Evolutionary conservation across 2,329 filamentous ascomycete species (phyloP).

Genomic region (Pyrenophora graminea): DNA sequence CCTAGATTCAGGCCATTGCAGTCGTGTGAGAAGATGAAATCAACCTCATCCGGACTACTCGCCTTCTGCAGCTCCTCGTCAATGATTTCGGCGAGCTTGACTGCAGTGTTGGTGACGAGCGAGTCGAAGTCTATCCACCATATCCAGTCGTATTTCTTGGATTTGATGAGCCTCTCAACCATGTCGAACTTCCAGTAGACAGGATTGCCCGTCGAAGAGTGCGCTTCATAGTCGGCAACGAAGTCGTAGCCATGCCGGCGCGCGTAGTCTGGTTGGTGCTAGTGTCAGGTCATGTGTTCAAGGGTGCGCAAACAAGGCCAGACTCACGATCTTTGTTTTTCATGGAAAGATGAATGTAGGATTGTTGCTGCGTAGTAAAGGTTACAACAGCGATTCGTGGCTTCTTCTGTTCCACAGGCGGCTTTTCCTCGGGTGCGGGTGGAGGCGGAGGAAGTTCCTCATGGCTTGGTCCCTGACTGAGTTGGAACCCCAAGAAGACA

Average conservation of each 20-base stretch:
- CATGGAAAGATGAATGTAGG: slow-evolving; percentile 44
- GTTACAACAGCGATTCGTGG: slow-evolving; percentile 42
- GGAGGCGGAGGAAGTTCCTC: slow-evolving; percentile 17
- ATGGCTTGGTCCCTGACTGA: slow-evolving; percentile 28
- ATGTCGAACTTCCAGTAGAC: slow-evolving; percentile 49
- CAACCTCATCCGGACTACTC: slow-evolving; percentile 39
- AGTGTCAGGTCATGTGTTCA: slow-evolving; percentile 6
- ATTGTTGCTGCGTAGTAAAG: slow-evolving; percentile 44
- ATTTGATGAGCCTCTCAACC: slow-evolving; percentile 42
- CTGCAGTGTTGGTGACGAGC: slow-evolving; percentile 47
- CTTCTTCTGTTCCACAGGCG: slow-evolving; percentile 15
- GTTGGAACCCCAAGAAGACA: slow-evolving; percentile 38
- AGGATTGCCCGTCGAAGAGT: slow-evolving; percentile 30
- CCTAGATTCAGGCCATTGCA: slow-evolving; percentile 49
- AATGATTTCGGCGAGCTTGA: slow-evolving; percentile 44
- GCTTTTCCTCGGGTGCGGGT: slow-evolving; percentile 1
- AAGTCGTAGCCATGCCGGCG: slow-evolving; percentile 48
- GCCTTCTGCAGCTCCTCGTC: slow-evolving; percentile 37
- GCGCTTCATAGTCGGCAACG: slow-evolving; percentile 47
- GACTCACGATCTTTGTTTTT: slow-evolving; percentile 45
- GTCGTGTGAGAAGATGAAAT: slow-evolving; percentile 47
- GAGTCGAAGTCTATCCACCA: slow-evolving; percentile 52
- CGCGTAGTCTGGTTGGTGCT: slow-evolving; percentile 39
- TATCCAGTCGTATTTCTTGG: slow-evolving; percentile 47
- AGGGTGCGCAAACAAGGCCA: neutral